phyloP scores from a whole-genome alignment of 1,284 basidiomycete species.

The Lentinula novae-zelandiae region DNA sequence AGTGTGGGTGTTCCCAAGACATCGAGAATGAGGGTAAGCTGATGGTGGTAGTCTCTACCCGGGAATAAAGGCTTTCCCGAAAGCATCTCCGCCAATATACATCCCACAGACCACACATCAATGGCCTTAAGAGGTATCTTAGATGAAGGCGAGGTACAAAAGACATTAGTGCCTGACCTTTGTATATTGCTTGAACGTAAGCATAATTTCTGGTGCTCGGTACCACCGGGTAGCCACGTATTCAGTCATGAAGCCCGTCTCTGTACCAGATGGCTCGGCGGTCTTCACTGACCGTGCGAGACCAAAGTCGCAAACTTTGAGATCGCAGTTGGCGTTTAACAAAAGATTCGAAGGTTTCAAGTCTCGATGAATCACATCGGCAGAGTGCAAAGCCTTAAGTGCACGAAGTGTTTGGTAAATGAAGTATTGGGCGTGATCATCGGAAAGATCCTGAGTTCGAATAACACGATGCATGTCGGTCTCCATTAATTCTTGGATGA shows the following conservation, averaged over 20 bases:
- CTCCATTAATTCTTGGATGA: constrained; percentile 69
- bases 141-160: background rate
- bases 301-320: constrained; percentile 94
- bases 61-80: constrained; percentile 95
- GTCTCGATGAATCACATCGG: constrained; percentile 94
- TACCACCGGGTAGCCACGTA: constrained; percentile 95
- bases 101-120: constrained; percentile 96
- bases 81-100: constrained; percentile 96
- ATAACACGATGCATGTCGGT: constrained; percentile 88
- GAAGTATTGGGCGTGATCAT: constrained; percentile 93
- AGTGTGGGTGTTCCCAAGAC: constrained; percentile 90
- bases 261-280: constrained; percentile 80
- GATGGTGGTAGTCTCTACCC: constrained; percentile 95
- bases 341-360: constrained; percentile 94
- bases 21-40: constrained; percentile 87
- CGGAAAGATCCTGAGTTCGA: constrained; percentile 77
- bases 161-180: constrained; percentile 48
- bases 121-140: constrained; percentile 41
- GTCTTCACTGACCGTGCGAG: constrained; percentile 86
- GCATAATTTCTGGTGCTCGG: constrained; percentile 93
- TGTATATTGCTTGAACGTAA: constrained; percentile 95
- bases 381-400: constrained; percentile 91
- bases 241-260: constrained; percentile 92
- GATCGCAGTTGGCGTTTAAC: constrained; percentile 95
- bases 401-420: constrained; percentile 91